Evolutionary conservation across 768 basidiomycete species (phyloP), one percentile per base, ranked within the genome.

Genomic region (Psilocybe tampanensis): DNA sequence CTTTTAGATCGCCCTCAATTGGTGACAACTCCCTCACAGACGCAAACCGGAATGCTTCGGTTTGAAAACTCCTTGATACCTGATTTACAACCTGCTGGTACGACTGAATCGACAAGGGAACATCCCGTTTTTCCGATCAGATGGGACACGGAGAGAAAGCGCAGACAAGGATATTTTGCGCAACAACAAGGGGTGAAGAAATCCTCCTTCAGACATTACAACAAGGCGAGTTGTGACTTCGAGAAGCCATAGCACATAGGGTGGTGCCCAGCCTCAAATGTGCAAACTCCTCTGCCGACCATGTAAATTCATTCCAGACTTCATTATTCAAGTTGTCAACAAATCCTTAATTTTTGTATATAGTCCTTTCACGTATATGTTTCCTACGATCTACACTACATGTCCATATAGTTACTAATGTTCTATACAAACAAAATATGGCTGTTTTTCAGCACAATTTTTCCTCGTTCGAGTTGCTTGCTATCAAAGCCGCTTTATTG

Each of bases 191-290:
- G 70, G 33, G 54, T 61, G 13, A 68, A 69, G 51, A 72, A 72
- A 48, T 72, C 71, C 19, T 64, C 62, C 32, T 72, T 72, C 55
- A 62, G 71, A 50, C 71, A 70, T 55, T 72, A 72, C 54, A 70
- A 66, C 54, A 69, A 70, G 48, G 60, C 62, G 21, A 61, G 66
- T n/a, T 68, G 66, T 51, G 64, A 68, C 52, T 68, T 64, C 56
- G 62, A 64, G 43, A 26, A 26, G 11, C 55, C 24, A 56, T 32
- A 23, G 22, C 15, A 22, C 23, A n/a, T 36, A n/a, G n/a, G 7
- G 15, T 34, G 7, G 7, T 15, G 32, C 8, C 41, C 32, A 23
- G 21, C 17, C 15, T 19, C 36, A 42, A 34, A 13, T 49, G 17
- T 8, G 48, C n/a, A 8, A 11, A 18, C 48, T 15, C n/a, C 26